Evolutionary conservation across 208 protist genomes (phyloP), one percentile per base, ranked within the genome.

Genomic region (Trypanosoma rangeli): DNA sequence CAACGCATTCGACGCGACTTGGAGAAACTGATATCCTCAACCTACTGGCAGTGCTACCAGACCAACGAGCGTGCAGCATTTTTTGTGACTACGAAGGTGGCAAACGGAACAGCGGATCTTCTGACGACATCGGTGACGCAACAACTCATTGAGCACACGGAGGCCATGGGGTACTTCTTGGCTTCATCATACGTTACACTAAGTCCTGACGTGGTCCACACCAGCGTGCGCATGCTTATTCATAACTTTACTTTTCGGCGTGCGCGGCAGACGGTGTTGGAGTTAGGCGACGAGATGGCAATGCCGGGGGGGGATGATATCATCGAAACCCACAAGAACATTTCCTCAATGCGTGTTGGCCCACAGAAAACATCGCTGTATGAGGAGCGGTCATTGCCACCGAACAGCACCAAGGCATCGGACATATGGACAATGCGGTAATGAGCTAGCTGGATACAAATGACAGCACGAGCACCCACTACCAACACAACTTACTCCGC

Each of bases 11-110:
- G 90, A 20, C 60, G 77, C 28, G 90, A 95, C 60, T 64, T 95
- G 39, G 83, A 92, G 56, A 37, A 31, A 61, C 86, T 91, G 73
- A 80, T 95, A 7, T 92, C 87, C 58, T 93, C 87, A 7, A 95
- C 90, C 5, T 95, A 92, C 71, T 95, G 90, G 87, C 90, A 95
- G 76, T 90, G 84, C 77, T 93, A 93, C 64, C 90, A 95, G 71
- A 95, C 90, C 1, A 87, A 87, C 62, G 90, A 93, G 75, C 72
- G 90, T 8, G 86, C 90, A n/a, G 83, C 76, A 18, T 95, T 95
- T 65, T 95, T 95, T 59, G 83, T 87, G 31, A 95, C 90, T 20
- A 95, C 90, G 10, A 92, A 93, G 66, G 79, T 95, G 31, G 90
- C 90, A 10, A 93, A 95, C 68, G 90, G 90, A 49, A 87, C 87